These are phyloP conservation scores for Boletellus dicymbophilus DNA, from an alignment of 1,284 basidiomycete species.

Conservation along the genomic window DNA sequence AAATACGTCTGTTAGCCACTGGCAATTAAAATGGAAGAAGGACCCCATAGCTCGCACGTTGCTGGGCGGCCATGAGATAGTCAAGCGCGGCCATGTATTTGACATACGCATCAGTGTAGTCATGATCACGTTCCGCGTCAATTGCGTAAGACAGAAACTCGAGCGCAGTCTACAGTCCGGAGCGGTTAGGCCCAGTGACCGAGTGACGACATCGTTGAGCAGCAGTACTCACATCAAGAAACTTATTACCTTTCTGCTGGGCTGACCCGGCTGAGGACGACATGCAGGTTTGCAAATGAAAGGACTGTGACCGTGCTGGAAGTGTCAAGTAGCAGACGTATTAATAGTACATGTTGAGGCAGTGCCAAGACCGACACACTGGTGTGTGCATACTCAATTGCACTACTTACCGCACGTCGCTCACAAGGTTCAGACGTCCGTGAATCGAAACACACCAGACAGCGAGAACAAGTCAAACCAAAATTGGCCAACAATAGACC, in stretches of 20 bases:
- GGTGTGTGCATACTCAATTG: too few relatives aligned
- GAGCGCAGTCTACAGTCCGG: constrained; percentile 15
- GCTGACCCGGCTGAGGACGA: background rate
- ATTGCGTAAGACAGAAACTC: constrained; percentile 30
- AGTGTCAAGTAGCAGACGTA: too few relatives aligned
- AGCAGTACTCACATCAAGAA: background rate
- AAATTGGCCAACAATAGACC: too few relatives aligned
- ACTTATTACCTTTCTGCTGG: background rate
- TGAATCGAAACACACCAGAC: too few relatives aligned
- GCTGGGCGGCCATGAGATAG: constrained; percentile 91
- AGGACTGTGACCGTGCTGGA: too few relatives aligned
- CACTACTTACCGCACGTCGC: too few relatives aligned
- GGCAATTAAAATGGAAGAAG: too few relatives aligned
- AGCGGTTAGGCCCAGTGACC: background rate
- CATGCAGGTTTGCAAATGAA: constrained; percentile 2
- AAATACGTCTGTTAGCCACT: too few relatives aligned
- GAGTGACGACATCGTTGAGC: background rate
- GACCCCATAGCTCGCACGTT: constrained; percentile 48
- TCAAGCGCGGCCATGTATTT: constrained; percentile 93
- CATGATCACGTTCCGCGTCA: constrained; percentile 78
- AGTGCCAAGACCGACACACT: too few relatives aligned
- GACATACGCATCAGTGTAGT: constrained; percentile 95
- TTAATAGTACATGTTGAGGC: too few relatives aligned
- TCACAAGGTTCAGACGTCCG: too few relatives aligned
- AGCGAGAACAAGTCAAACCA: too few relatives aligned